These are phyloP conservation scores for Talaromyces rugulosus DNA, from an alignment of 2,329 filamentous ascomycete species.

Conservation along the genomic window DNA sequence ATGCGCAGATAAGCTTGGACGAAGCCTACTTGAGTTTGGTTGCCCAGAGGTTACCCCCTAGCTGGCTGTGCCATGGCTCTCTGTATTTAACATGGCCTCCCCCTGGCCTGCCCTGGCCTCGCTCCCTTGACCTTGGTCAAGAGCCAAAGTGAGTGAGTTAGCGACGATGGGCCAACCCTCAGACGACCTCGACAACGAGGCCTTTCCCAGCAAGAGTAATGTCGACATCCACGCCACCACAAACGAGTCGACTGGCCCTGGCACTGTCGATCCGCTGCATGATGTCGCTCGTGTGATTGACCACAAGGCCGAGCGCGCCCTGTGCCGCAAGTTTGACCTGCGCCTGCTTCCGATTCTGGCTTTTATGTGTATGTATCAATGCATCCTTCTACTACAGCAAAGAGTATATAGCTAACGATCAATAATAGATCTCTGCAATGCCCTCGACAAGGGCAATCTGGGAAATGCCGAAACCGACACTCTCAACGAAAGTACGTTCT, in stretches of 20 bases:
- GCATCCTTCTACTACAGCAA: background rate
- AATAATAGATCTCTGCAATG: constrained; percentile 50
- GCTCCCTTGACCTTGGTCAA: background rate
- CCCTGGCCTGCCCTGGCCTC: background rate
- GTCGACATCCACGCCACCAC: constrained; percentile 1
- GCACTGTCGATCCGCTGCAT: constrained; percentile 16
- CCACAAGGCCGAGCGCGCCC: constrained; percentile 42
- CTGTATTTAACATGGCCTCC: background rate
- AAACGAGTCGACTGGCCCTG: background rate
- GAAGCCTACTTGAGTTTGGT: background rate
- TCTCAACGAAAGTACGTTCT: constrained; percentile 33
- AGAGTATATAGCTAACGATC: background rate
- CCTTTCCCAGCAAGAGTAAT: constrained; percentile 4
- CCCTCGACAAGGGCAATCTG: constrained; percentile 48
- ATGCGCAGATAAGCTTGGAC: background rate
- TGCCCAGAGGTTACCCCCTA: background rate
- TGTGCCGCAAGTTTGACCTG: constrained; percentile 52
- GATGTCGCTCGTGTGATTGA: constrained; percentile 36
- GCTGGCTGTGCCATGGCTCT: background rate
- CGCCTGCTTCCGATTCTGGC: constrained; percentile 54
- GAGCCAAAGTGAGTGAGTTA: background rate
- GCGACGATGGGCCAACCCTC: background rate
- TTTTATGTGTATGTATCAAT: constrained; percentile 47
- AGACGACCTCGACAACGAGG: constrained; percentile 6
- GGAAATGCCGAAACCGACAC: constrained; percentile 57